phyloP scores from a whole-genome alignment of 306 rosid species.

The Citrullus mucosospermus region DNA sequence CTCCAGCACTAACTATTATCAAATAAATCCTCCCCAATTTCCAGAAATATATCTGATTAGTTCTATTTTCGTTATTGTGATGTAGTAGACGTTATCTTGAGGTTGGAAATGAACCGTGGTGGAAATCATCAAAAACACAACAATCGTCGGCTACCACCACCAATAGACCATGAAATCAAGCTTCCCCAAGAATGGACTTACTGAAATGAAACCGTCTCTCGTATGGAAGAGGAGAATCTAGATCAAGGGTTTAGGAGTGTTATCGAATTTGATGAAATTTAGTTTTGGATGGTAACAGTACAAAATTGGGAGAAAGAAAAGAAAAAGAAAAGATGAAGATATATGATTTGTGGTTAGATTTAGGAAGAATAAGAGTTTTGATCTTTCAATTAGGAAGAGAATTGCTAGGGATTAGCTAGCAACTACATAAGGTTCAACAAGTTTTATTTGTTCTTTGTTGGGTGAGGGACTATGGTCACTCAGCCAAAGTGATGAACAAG shows the following conservation, averaged over 20 bases:
- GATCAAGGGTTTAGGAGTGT: neutral
- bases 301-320: neutral
- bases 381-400: neutral
- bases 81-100: neutral
- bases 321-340: neutral
- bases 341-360: neutral
- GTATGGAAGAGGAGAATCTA: neutral
- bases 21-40: neutral
- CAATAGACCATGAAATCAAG: neutral
- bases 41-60: neutral
- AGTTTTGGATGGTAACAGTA: neutral
- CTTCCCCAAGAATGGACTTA: conserved; percentile 2
- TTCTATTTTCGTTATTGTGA: neutral
- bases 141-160: neutral
- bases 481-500: neutral
- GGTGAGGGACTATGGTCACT: neutral
- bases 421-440: neutral
- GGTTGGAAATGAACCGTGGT: conserved; percentile 2
- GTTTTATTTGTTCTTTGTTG: neutral
- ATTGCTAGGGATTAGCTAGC: neutral
- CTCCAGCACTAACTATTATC: neutral
- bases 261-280: neutral
- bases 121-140: neutral
- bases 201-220: neutral
- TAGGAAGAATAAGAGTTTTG: neutral